Evolutionary conservation across 192 early-diverging fungal species (phyloP).

Genomic region (Podila minutissima): DNA sequence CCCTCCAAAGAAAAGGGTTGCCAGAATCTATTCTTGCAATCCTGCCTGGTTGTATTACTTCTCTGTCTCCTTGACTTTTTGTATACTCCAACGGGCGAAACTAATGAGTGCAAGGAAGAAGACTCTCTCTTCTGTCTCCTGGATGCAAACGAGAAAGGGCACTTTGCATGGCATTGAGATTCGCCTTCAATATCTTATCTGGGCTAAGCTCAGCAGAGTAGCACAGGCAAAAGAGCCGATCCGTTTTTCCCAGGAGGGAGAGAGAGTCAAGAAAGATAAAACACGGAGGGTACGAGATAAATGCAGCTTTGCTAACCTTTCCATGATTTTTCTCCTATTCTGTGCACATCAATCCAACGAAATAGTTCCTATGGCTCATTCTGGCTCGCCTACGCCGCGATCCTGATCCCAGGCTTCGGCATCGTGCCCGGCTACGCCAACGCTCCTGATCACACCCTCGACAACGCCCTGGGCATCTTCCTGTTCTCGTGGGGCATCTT

Average conservation of each 20-base stretch:
- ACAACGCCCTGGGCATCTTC: slow-evolving; percentile 66
- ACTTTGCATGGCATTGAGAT: too few relatives aligned
- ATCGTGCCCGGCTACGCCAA: slow-evolving; percentile 53
- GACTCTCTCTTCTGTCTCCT: too few relatives aligned
- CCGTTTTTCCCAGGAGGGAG: neutral
- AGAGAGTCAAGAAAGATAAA: neutral
- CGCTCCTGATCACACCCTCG: slow-evolving; percentile 39
- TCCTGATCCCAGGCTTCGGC: slow-evolving; percentile 66
- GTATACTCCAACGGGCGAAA: too few relatives aligned
- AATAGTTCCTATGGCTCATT: slow-evolving; percentile 61
- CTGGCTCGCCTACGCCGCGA: slow-evolving; percentile 71
- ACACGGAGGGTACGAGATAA: neutral
- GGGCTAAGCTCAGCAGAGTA: too few relatives aligned
- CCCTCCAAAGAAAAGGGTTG: neutral
- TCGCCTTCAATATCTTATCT: too few relatives aligned
- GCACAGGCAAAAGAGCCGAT: too few relatives aligned
- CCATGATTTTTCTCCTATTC: slow-evolving; percentile 10
- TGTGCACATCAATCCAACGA: neutral
- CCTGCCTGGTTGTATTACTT: too few relatives aligned
- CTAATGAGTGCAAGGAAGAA: too few relatives aligned
- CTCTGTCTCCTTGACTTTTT: too few relatives aligned
- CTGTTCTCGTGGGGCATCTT: slow-evolving; percentile 74
- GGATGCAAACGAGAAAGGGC: too few relatives aligned
- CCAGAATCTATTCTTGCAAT: too few relatives aligned
- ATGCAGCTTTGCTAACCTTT: slow-evolving; percentile 6